These are phyloP conservation scores for Saccharomycopsis sp. DNA, from an alignment of 805 yeast genomes.

Conservation along the genomic window DNA sequence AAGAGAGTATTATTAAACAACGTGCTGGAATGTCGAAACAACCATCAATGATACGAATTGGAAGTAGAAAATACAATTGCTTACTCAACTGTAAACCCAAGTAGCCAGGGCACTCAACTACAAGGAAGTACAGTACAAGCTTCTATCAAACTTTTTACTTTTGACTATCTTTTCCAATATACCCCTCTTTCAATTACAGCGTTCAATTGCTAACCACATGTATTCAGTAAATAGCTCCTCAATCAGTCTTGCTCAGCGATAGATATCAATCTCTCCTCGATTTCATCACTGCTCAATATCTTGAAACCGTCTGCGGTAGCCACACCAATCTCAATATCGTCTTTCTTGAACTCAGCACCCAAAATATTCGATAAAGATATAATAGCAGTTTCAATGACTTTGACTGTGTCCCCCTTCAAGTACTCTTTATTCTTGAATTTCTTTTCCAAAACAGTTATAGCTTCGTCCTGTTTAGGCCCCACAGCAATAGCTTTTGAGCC, in stretches of 20 bases:
- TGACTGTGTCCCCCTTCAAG: conserved; percentile 79
- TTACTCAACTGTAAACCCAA: too few species aligned
- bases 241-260: conserved; percentile 93
- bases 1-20: too few species aligned
- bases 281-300: conserved; percentile 72
- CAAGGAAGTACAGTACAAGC: too few species aligned
- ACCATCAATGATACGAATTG: too few species aligned
- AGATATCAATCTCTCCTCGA: conserved; percentile 87
- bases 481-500: conserved; percentile 90
- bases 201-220: too few species aligned
- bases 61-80: too few species aligned
- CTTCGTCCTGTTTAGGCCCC: conserved; percentile 97
- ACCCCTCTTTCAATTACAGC: too few species aligned
- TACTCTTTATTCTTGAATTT: conserved; percentile 68
- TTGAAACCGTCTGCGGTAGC: conserved; percentile 66
- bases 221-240: too few species aligned
- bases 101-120: too few species aligned
- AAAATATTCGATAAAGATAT: conserved; percentile 78
- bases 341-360: conserved; percentile 89
- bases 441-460: conserved; percentile 83
- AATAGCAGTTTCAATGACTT: conserved; percentile 84
- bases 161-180: too few species aligned
- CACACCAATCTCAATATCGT: conserved; percentile 89
- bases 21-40: too few species aligned
- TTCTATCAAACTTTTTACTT: too few species aligned